phyloP scores from a whole-genome alignment of 768 basidiomycete genomes.

The Sistotremastrum suecicum region DNA sequence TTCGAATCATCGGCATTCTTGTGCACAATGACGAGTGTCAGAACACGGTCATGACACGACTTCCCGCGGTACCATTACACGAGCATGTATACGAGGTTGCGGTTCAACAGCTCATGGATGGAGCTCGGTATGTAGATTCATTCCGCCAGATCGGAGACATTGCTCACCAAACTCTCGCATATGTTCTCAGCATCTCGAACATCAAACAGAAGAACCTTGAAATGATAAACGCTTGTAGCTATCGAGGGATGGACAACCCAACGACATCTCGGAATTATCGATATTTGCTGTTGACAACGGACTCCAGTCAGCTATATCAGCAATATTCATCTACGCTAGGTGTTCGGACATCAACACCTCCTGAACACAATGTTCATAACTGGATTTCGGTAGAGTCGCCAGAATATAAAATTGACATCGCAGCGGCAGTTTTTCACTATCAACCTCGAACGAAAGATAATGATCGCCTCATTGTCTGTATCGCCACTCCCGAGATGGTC shows the following conservation, averaged over 20 bases:
- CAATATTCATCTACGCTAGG: no score
- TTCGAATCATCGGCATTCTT: constrained; percentile 13
- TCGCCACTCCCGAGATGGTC: constrained; percentile 13
- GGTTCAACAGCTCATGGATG: no score
- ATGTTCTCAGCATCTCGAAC: no score
- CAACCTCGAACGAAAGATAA: constrained; percentile 5
- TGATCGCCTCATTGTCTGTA: constrained; percentile 19
- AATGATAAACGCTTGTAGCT: no score
- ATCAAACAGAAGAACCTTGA: no score
- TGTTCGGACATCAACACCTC: not conserved
- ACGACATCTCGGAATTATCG: no score
- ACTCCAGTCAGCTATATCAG: no score
- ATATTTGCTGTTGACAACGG: no score
- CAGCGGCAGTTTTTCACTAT: constrained; percentile 16
- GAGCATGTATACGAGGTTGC: constrained; percentile 16
- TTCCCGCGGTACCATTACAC: constrained; percentile 20
- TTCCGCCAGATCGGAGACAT: no score
- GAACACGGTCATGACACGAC: constrained; percentile 5
- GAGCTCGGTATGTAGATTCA: no score
- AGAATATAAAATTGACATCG: constrained; percentile 7
- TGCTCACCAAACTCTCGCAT: no score
- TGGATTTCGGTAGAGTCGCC: constrained; percentile 14
- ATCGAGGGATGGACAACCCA: no score
- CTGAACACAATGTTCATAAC: constrained; percentile 11
- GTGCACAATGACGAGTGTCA: constrained; percentile 17